phyloP scores from a whole-genome alignment of 371 early-diverging fungal species.

The Syncephalastrum monosporum region DNA sequence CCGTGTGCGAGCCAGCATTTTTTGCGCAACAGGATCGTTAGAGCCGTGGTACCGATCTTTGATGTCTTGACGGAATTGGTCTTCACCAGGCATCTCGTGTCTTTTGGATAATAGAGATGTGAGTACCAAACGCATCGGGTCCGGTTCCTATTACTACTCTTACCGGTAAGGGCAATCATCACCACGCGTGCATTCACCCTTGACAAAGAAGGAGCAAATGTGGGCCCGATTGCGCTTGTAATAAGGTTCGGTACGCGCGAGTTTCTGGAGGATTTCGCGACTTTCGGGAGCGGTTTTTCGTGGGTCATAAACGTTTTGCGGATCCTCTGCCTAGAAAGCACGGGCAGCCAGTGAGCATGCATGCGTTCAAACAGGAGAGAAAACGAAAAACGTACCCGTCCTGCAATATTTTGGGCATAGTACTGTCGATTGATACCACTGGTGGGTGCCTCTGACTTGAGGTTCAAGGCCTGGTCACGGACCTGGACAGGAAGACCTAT shows the following conservation, averaged over 20 bases:
- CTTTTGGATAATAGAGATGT: conserved; percentile 29
- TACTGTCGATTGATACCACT: conserved; percentile 89
- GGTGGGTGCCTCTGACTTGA: conserved; percentile 75
- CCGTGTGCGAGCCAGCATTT: conserved; percentile 67
- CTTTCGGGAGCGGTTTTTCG: conserved; percentile 78
- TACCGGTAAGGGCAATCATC: conserved; percentile 85
- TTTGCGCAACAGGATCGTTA: conserved; percentile 92
- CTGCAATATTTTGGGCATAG: conserved; percentile 84
- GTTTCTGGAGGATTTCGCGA: conserved; percentile 73
- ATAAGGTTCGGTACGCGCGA: conserved; percentile 89
- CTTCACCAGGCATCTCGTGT: conserved; percentile 86
- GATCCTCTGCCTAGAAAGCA: conserved; percentile 36
- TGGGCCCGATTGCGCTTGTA: conserved; percentile 90
- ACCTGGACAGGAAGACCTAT: conserved; percentile 88
- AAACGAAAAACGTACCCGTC: conserved; percentile 47
- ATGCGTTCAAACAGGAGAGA: neutral
- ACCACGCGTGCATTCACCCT: conserved; percentile 92
- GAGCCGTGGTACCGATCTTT: conserved; percentile 90
- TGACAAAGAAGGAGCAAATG: conserved; percentile 93
- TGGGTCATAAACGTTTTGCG: conserved; percentile 65
- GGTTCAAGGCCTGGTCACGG: conserved; percentile 81
- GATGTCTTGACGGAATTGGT: conserved; percentile 88
- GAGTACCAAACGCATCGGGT: neutral
- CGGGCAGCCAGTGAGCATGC: neutral
- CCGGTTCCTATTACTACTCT: neutral